Conservation (phyloP, 2,329 filamentous ascomycete genomes). For the Fusarium burgessii region DNA sequence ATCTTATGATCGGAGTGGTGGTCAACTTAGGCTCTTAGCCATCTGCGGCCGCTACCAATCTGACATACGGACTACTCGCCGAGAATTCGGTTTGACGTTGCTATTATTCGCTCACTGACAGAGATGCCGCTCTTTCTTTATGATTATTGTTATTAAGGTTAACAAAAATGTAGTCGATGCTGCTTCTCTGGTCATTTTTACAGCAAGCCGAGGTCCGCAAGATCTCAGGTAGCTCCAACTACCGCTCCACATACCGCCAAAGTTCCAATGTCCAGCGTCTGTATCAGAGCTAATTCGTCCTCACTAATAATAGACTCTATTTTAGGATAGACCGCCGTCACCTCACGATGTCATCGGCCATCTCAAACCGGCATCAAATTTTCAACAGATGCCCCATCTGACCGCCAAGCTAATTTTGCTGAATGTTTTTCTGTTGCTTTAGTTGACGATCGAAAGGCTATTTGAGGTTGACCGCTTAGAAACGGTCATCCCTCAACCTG, state of each 20-base stretch:
- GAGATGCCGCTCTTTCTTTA: not conserved
- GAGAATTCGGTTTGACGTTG: not conserved
- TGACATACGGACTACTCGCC: not conserved
- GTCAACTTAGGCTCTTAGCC: not conserved
- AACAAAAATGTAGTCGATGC: not conserved
- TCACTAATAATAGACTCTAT: conserved; percentile 24
- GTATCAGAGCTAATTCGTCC: not conserved
- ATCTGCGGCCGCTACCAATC: not conserved
- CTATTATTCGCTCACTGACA: not conserved
- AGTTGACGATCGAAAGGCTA: not conserved
- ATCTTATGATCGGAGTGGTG: conserved; percentile 12
- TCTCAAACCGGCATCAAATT: conserved; percentile 7
- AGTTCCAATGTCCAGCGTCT: conserved; percentile 8
- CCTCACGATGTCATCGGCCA: not conserved
- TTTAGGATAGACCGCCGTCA: conserved; percentile 34
- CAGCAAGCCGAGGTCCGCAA: conserved; percentile 22
- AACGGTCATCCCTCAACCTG: not conserved
- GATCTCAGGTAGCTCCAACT: conserved; percentile 1
- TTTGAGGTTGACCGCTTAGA: conserved; percentile 2
- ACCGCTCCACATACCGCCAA: conserved; percentile 1
- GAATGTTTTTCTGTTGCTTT: not conserved
- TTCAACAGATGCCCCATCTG: not conserved
- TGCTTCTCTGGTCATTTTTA: not conserved
- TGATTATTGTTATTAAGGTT: not conserved
- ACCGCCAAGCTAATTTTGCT: not conserved